Evolutionary conservation across 75 land plant species (phyloP).

Genomic region (Adiantum capillusveneris): DNA sequence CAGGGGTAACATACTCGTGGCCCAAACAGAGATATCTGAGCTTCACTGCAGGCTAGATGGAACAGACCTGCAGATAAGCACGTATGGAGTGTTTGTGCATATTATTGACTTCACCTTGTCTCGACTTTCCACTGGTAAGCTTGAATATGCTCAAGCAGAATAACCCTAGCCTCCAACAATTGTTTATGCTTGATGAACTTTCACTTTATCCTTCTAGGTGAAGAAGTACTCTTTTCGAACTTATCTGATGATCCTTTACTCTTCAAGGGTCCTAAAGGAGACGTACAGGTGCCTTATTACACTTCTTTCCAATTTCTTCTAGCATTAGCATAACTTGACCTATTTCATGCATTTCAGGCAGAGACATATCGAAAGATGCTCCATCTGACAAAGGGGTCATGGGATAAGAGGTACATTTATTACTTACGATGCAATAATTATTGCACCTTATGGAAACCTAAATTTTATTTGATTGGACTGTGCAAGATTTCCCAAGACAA

Average conservation of each 20-base stretch:
- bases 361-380: conserved; percentile 88
- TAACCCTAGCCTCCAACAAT: too few relatives aligned
- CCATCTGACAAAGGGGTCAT: conserved; percentile 57
- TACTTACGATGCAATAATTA: too few relatives aligned
- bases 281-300: conserved; percentile 86
- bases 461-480: background rate
- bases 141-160: too few relatives aligned
- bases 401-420: conserved; percentile 99
- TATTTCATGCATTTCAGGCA: conserved; percentile 38
- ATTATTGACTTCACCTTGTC: conserved; percentile 94
- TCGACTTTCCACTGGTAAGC: conserved; percentile 70
- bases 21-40: conserved; percentile 22
- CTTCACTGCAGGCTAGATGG: conserved; percentile 49
- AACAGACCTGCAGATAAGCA: conserved; percentile 30
- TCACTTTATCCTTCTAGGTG: conserved; percentile 31
- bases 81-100: conserved; percentile 57
- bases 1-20: conserved; percentile 89
- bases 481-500: conserved; percentile 74
- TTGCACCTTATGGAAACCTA: too few relatives aligned
- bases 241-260: conserved; percentile 73
- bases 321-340: too few relatives aligned
- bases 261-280: conserved; percentile 83
- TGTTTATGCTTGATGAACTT: too few relatives aligned
- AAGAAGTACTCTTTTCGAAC: conserved; percentile 68
- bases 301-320: too few relatives aligned